Evolutionary conservation across 805 yeast genomes (phyloP), one percentile per base, ranked within the genome.

Genomic region (Wickerhamiella slavikovae): DNA sequence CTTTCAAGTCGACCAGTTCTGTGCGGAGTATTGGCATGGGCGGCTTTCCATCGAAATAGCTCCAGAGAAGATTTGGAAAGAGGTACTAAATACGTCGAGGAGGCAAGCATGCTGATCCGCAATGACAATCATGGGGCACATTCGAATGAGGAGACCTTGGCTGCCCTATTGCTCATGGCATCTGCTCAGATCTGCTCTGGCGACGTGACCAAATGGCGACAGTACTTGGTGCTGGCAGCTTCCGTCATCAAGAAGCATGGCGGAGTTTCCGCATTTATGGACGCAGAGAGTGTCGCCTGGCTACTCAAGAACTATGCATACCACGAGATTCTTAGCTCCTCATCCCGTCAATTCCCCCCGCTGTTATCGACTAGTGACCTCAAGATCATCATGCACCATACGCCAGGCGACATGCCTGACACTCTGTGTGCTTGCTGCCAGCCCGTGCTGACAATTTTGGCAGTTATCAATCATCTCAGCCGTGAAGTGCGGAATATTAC

Each of bases 121-220:
- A 29, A 29, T 20, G 31, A 36, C 14, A 34, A 41, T 16, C 12
- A 33, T 29, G 30, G 35, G 34, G 12, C 23, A 29, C 29, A 39
- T 15, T 42, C 39, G 3, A 12, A 21, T 18, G 34, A 35, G 48
- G 29, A 53, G 40, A 61, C 71, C 35, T 45, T 77, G 26, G 83
- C 91, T 1, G 65, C 72, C 12, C 55, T 73, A 30, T 50, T 77
- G 36, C 66, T 78, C 29, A 55, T 77, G 29, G 66, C 76, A 38
- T 79, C 75, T n/a, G 83, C 78, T 1, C 82, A 76, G 43, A 74
- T 78, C 30, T 77, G 85, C 50, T 64, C 69, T 38, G 92, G 92
- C 5, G 91, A 78, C 47, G 79, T 75, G 21, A 60, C 60, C 22
- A 66, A 70, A 43, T 78, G 92, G 92, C 64, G 73, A 2, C 57